Percentiles rank a stretch among this genome's conserved stretches.
Conservation (phyloP, 1,139 yeast genomes). For the Geotrichum carabidarum region DNA sequence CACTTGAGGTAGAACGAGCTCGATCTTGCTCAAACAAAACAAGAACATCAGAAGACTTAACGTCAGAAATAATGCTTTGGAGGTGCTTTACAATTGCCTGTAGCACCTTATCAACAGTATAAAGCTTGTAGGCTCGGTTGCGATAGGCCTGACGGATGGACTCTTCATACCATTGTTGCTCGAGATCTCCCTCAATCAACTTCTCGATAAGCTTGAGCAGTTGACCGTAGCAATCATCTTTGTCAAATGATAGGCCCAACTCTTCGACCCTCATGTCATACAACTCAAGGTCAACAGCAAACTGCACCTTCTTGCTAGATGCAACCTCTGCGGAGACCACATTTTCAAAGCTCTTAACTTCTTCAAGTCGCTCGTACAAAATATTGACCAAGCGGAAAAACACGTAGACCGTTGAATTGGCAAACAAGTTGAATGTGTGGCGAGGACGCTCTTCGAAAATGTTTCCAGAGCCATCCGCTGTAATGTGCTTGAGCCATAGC, state of each 20-base stretch:
- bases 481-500: slow-evolving; percentile 50
- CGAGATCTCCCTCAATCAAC: slow-evolving; percentile 84
- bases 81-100: slow-evolving; percentile 87
- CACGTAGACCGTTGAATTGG: slow-evolving; percentile 86
- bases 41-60: slow-evolving; percentile 74
- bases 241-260: slow-evolving; percentile 66
- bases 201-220: slow-evolving; percentile 66
- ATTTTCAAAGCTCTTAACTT: slow-evolving; percentile 63
- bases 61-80: slow-evolving; percentile 71
- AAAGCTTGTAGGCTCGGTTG: slow-evolving; percentile 85
- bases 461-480: slow-evolving; percentile 13
- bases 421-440: slow-evolving; percentile 66
- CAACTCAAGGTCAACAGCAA: slow-evolving; percentile 83
- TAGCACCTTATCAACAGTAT: slow-evolving; percentile 88
- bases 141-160: slow-evolving; percentile 91
- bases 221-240: slow-evolving; percentile 74
- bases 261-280: slow-evolving; percentile 78
- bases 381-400: slow-evolving; percentile 84
- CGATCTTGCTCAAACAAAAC: slow-evolving; percentile 80
- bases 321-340: slow-evolving; percentile 65
- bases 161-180: slow-evolving; percentile 95
- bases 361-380: slow-evolving; percentile 71
- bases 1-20: slow-evolving; percentile 48
- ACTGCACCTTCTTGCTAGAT: slow-evolving; percentile 59
- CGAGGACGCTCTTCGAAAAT: slow-evolving; percentile 20